A percentile compares a stretch with the other conserved stretches of the same genome.
phyloP scores from a whole-genome alignment of 768 basidiomycete genomes.

The Termitomyces eurrhizus region DNA sequence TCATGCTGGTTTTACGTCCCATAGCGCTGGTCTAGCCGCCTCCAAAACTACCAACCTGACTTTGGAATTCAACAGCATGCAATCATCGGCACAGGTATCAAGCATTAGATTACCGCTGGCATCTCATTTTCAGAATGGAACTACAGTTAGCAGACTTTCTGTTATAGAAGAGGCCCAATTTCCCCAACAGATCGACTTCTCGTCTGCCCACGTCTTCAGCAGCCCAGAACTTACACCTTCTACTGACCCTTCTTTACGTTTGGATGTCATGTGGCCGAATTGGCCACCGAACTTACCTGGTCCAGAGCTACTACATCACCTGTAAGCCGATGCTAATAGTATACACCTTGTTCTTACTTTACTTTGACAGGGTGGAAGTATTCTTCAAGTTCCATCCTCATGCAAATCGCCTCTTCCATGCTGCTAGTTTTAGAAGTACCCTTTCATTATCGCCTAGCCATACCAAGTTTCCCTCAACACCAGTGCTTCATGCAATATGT shows the following conservation, averaged over 20 bases:
- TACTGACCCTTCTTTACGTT: slow-evolving; percentile 20
- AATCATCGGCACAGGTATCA: slow-evolving; percentile 1
- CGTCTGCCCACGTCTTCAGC: slow-evolving; percentile 11
- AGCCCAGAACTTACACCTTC: slow-evolving; percentile 13
- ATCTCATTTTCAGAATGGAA: slow-evolving; percentile 13
- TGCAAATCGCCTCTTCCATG: slow-evolving; percentile 67
- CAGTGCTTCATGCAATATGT: slow-evolving; percentile 84
- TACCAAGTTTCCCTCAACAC: slow-evolving; percentile 65
- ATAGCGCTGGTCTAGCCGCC: neutral
- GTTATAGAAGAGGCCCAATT: slow-evolving; percentile 22
- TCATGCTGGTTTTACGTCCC: slow-evolving; percentile 1
- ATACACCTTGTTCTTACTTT: neutral
- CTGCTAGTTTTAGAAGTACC: slow-evolving; percentile 57
- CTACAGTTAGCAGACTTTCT: neutral
- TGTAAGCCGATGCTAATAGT: slow-evolving; percentile 39
- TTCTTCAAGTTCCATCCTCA: slow-evolving; percentile 81
- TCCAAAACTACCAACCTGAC: slow-evolving; percentile 1
- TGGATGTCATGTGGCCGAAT: slow-evolving; percentile 45
- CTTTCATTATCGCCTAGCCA: slow-evolving; percentile 64
- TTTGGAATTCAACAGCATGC: slow-evolving; percentile 9
- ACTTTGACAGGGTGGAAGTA: slow-evolving; percentile 49
- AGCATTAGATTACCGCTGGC: slow-evolving; percentile 8
- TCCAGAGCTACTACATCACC: slow-evolving; percentile 58
- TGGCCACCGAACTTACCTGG: slow-evolving; percentile 65
- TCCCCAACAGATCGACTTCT: slow-evolving; percentile 20